Evolutionary conservation across 495 filamentous ascomycete genomes (phyloP).

Genomic region (Hyaloscypha hepaticicola): DNA sequence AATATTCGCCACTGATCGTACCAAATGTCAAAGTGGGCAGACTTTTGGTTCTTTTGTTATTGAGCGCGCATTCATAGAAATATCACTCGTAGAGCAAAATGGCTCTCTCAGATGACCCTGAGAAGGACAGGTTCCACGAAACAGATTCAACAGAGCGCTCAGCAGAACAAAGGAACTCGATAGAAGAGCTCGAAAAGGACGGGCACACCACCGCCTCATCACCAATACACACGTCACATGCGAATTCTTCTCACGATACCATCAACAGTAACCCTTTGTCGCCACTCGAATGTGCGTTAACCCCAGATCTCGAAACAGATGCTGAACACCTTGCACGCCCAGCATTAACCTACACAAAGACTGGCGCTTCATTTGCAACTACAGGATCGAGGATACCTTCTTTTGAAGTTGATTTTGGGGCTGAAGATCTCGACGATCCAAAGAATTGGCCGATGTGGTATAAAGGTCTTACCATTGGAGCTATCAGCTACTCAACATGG

Average conservation of each 20-base stretch:
- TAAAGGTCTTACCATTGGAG: conserved; percentile 58
- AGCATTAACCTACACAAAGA: conserved; percentile 24
- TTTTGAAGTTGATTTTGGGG: conserved; percentile 75
- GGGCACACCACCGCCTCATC: conserved; percentile 2
- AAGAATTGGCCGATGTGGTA: conserved; percentile 72
- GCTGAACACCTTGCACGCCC: conserved; percentile 25
- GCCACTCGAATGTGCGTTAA: conserved; percentile 40
- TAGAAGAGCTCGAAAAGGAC: conserved; percentile 18
- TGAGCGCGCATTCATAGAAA: neutral
- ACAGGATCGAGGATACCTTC: conserved; percentile 59
- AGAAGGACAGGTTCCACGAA: conserved; percentile 14
- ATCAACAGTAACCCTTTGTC: conserved; percentile 36
- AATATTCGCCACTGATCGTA: neutral
- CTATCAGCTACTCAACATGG: conserved; percentile 72
- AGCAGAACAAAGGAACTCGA: neutral
- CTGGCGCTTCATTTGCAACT: conserved; percentile 53
- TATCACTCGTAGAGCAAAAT: neutral
- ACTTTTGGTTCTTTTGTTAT: neutral
- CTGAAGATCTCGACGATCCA: conserved; percentile 68
- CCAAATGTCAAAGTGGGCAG: neutral
- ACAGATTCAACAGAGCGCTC: neutral
- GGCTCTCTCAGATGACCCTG: conserved; percentile 9
- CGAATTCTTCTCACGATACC: conserved; percentile 21
- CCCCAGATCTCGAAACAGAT: conserved; percentile 33
- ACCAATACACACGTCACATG: conserved; percentile 19